A percentile compares a stretch with the other conserved stretches of the same genome.
Conservation (phyloP, 345 rosid genomes). For the Toxicodendron radicans region DNA sequence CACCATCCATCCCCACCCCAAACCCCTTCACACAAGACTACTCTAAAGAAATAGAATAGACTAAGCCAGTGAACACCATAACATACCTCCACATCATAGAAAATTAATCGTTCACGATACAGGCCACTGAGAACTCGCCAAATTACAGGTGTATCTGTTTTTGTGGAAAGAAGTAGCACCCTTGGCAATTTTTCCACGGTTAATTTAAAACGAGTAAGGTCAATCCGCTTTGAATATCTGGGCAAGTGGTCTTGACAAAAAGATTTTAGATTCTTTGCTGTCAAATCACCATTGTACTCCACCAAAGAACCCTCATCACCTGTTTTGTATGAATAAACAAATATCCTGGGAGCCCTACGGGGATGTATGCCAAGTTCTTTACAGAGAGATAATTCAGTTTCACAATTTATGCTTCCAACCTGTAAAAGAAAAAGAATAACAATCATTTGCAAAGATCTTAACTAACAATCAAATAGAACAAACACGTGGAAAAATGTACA, state of each 20-base stretch:
- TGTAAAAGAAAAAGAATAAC: conserved; percentile 23
- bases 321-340: conserved; percentile 58
- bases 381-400: conserved; percentile 66
- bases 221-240: conserved; percentile 60
- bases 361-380: conserved; percentile 60
- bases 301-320: conserved; percentile 59
- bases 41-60: not conserved
- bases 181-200: conserved; percentile 40
- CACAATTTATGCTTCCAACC: conserved; percentile 85
- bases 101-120: conserved; percentile 56
- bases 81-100: conserved; percentile 70
- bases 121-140: conserved; percentile 93
- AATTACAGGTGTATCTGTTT: conserved; percentile 74
- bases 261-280: conserved; percentile 49
- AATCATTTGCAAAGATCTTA: not conserved
- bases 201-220: conserved; percentile 43
- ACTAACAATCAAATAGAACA: not conserved
- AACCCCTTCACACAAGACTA: not conserved
- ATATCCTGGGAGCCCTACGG: conserved; percentile 56
- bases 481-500: not conserved
- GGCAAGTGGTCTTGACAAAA: conserved; percentile 87
- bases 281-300: conserved; percentile 70
- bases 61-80: not conserved
- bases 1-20: not conserved
- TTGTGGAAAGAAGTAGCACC: conserved; percentile 83